phyloP scores from a whole-genome alignment of 495 filamentous ascomycete species.

The Glarea lozoyensis region DNA sequence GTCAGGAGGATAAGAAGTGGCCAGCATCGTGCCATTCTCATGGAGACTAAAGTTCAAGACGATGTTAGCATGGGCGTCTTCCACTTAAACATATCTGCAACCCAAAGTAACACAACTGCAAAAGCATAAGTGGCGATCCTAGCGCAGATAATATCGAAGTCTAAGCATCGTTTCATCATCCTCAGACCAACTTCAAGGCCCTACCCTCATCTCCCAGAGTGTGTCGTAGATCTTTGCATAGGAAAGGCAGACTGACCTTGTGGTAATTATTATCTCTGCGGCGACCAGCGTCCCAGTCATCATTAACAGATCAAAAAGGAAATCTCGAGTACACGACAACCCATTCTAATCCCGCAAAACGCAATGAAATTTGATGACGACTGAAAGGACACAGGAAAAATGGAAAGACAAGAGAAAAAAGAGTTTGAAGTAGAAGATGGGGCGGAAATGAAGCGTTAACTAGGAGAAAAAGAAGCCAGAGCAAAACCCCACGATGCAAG shows the following conservation, averaged over 20 bases:
- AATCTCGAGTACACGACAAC: constrained; percentile 3
- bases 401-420: too few relatives aligned
- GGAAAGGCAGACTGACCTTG: constrained; percentile 15
- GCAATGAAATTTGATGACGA: constrained; percentile 1
- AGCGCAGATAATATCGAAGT: not conserved
- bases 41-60: constrained; percentile 8
- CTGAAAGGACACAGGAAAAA: constrained; percentile 4
- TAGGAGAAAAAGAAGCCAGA: constrained; percentile 2
- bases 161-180: not conserved
- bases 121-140: not conserved
- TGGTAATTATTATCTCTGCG: constrained; percentile 14
- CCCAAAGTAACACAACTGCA: not conserved
- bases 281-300: constrained; percentile 21
- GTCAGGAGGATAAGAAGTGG: constrained; percentile 15
- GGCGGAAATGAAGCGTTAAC: too few relatives aligned
- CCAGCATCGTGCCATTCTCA: constrained; percentile 22
- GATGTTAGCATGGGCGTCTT: constrained; percentile 12
- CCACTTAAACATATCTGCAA: not conserved
- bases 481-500: constrained; percentile 11
- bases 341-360: constrained; percentile 9
- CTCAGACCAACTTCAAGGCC: not conserved
- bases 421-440: too few relatives aligned
- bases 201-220: not conserved
- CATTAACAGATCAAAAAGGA: constrained; percentile 9
- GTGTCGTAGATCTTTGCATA: not conserved